phyloP scores from a whole-genome alignment of 1,284 basidiomycete species.

The Leccinum griseonigrum region DNA sequence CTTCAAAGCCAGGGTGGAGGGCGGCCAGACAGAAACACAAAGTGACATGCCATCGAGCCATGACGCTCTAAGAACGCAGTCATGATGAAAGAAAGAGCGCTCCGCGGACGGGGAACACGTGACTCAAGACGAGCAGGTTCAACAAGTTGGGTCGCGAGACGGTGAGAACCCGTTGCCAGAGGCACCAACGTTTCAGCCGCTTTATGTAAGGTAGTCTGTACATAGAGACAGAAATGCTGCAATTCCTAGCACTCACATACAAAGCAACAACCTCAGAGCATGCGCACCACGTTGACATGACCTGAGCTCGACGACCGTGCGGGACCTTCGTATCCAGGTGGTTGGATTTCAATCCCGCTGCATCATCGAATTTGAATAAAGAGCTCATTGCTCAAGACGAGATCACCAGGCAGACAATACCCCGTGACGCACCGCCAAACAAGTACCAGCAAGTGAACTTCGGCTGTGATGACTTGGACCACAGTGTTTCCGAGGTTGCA shows the following conservation, averaged over 20 bases:
- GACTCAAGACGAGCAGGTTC: background rate
- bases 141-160: background rate
- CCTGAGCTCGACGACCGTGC: background rate
- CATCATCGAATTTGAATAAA: background rate
- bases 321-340: background rate
- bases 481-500: background rate
- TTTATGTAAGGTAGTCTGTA: background rate
- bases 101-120: background rate
- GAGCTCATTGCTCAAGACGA: background rate
- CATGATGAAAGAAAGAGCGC: background rate
- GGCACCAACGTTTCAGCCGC: background rate
- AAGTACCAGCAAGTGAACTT: background rate
- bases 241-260: background rate
- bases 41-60: background rate
- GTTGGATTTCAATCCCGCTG: background rate
- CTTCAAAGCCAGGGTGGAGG: background rate
- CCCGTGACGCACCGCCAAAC: background rate
- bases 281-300: background rate
- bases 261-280: background rate
- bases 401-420: background rate
- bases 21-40: background rate
- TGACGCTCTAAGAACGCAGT: background rate
- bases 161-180: background rate
- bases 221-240: background rate
- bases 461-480: background rate